Conservation (phyloP, 129 eudicot species). For the Flaveria ramosissima region DNA sequence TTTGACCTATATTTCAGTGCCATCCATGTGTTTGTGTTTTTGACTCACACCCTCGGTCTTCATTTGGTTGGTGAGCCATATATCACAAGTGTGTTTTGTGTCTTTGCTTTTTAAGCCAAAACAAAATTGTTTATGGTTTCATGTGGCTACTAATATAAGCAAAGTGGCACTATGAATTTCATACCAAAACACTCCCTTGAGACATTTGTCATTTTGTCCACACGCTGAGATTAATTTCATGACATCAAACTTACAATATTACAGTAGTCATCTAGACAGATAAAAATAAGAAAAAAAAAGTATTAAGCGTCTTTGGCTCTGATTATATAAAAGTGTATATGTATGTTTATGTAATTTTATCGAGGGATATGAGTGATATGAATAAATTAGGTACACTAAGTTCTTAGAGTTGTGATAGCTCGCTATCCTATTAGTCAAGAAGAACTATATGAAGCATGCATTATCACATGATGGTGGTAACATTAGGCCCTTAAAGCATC, state of each 20-base stretch:
- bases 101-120: not conserved
- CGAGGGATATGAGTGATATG: too few species aligned
- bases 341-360: too few species aligned
- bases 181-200: constrained; percentile 13
- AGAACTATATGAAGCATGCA: not conserved
- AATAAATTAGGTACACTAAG: too few species aligned
- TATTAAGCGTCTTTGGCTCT: too few species aligned
- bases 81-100: constrained; percentile 12
- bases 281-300: too few species aligned
- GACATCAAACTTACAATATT: too few species aligned
- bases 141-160: constrained; percentile 16
- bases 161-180: constrained; percentile 19
- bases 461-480: not conserved
- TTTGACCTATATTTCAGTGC: constrained; percentile 35
- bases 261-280: too few species aligned
- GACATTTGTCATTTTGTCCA: constrained; percentile 10
- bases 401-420: too few species aligned
- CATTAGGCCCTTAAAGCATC: not conserved
- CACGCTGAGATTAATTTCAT: too few species aligned
- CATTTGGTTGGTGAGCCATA: not conserved
- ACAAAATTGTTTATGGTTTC: not conserved
- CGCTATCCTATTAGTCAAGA: not conserved
- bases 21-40: constrained; percentile 40
- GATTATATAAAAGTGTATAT: too few species aligned
- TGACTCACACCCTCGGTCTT: constrained; percentile 21